Evolutionary conservation across 148 eudicot species (phyloP).

Genomic region (Camellia japonica): DNA sequence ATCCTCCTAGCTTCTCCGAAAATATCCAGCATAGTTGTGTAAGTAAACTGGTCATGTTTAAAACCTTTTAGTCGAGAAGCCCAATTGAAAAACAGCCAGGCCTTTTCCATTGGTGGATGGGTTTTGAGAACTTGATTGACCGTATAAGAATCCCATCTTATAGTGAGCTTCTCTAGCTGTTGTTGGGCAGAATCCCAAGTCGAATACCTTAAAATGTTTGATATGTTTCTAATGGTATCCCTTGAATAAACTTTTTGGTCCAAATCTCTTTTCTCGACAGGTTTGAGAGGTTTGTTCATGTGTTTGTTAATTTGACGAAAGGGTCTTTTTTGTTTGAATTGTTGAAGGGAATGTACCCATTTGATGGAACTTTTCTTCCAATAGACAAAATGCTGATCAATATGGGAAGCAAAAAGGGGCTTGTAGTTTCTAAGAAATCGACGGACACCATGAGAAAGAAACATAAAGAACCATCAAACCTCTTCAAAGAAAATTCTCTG

Average conservation of each 20-base stretch:
- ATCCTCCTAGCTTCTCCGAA: conserved; percentile 89
- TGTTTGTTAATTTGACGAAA: conserved; percentile 16
- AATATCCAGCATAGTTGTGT: conserved; percentile 87
- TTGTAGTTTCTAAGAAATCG: conserved; percentile 13
- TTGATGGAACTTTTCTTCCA: conserved; percentile 20
- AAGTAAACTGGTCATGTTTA: conserved; percentile 79
- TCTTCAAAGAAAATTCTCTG: background rate
- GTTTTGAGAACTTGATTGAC: conserved; percentile 81
- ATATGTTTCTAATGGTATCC: conserved; percentile 44
- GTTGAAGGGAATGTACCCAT: conserved; percentile 21
- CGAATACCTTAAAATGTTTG: conserved; percentile 56
- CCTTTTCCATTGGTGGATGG: conserved; percentile 89
- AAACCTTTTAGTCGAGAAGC: conserved; percentile 49
- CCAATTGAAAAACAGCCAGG: conserved; percentile 91
- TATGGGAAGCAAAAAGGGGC: background rate
- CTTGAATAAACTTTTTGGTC: conserved; percentile 50
- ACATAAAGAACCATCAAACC: conserved; percentile 35
- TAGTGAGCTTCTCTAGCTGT: conserved; percentile 34
- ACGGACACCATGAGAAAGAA: conserved; percentile 19
- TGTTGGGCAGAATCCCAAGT: conserved; percentile 75
- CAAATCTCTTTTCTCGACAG: conserved; percentile 24
- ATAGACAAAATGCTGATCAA: background rate
- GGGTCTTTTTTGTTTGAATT: conserved; percentile 20
- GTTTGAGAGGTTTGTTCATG: conserved; percentile 24
- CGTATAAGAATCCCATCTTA: conserved; percentile 84